Evolutionary conservation across 495 filamentous ascomycete genomes (phyloP).

Genomic region (Aspergillus heteromorphus): DNA sequence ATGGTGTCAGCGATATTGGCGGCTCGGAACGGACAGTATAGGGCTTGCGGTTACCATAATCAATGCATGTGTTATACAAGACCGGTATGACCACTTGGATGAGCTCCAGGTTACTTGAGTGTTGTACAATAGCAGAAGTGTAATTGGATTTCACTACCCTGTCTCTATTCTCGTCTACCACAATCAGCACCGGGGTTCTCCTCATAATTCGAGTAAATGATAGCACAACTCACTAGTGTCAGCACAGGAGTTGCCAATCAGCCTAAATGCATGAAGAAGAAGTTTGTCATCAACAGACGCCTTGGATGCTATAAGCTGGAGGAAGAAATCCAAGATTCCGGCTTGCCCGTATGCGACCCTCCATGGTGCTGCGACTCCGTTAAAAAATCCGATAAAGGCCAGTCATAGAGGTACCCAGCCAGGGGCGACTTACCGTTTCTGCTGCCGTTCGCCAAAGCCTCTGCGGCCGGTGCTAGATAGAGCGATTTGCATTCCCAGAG

Average conservation of each 20-base stretch:
- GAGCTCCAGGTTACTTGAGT: slow-evolving; percentile 45
- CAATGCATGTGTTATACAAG: slow-evolving; percentile 68
- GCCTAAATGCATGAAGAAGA: slow-evolving; percentile 54
- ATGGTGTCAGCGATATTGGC: slow-evolving; percentile 8
- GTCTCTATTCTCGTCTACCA: slow-evolving; percentile 61
- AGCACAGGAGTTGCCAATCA: slow-evolving; percentile 78
- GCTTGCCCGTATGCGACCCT: slow-evolving; percentile 60
- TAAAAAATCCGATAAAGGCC: slow-evolving; percentile 3
- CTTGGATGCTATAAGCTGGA: slow-evolving; percentile 44
- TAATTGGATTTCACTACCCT: slow-evolving; percentile 55
- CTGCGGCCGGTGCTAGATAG: slow-evolving; percentile 47
- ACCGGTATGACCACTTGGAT: slow-evolving; percentile 59
- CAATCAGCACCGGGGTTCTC: slow-evolving; percentile 5
- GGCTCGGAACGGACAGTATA: neutral
- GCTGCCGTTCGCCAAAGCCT: slow-evolving; percentile 60
- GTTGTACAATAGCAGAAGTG: slow-evolving; percentile 49
- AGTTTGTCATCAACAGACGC: slow-evolving; percentile 28
- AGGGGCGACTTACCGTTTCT: slow-evolving; percentile 54
- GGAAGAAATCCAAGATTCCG: slow-evolving; percentile 62
- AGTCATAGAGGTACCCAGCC: neutral
- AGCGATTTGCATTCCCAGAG: slow-evolving; percentile 34
- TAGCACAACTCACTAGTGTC: slow-evolving; percentile 56
- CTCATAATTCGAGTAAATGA: neutral
- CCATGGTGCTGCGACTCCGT: slow-evolving; percentile 48
- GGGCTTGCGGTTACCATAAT: slow-evolving; percentile 51